A percentile compares a stretch with the other conserved stretches of the same genome.
Conservation (phyloP, 2,329 filamentous ascomycete species). For the Colletotrichum scovillei region DNA sequence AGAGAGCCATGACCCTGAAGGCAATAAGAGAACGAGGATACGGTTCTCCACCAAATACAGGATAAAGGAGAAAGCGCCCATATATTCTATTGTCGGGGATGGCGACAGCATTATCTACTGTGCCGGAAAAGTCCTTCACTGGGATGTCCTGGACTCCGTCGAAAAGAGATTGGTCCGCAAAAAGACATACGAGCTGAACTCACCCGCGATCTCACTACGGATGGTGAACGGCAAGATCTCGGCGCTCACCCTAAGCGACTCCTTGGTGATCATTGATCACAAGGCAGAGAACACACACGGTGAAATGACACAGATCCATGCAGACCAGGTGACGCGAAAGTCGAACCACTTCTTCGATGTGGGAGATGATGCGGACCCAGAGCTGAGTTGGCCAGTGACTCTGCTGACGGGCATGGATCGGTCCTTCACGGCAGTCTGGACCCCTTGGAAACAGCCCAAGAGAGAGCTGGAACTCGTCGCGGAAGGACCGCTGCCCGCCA, state of each 20-base stretch:
- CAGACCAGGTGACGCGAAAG: slow-evolving; percentile 57
- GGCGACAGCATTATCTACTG: slow-evolving; percentile 68
- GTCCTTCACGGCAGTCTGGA: slow-evolving; percentile 62
- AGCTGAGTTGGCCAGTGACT: slow-evolving; percentile 52
- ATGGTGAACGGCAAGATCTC: slow-evolving; percentile 60
- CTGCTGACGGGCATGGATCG: slow-evolving; percentile 61
- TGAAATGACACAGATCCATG: slow-evolving; percentile 55
- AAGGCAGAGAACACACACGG: slow-evolving; percentile 48
- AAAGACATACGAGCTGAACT: slow-evolving; percentile 61
- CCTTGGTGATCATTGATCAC: slow-evolving; percentile 65
- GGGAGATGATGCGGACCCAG: slow-evolving; percentile 44
- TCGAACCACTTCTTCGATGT: slow-evolving; percentile 60
- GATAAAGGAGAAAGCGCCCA: slow-evolving; percentile 48
- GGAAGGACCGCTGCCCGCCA: slow-evolving; percentile 65
- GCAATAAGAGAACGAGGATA: slow-evolving; percentile 35
- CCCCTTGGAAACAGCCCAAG: slow-evolving; percentile 54
- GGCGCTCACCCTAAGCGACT: slow-evolving; percentile 65
- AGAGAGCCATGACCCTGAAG: slow-evolving; percentile 35
- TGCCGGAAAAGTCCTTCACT: slow-evolving; percentile 63
- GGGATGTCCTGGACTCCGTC: slow-evolving; percentile 62
- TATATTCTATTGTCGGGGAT: slow-evolving; percentile 68
- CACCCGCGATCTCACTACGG: slow-evolving; percentile 61
- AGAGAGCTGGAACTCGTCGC: slow-evolving; percentile 62
- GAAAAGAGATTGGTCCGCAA: slow-evolving; percentile 63
- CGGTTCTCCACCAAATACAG: slow-evolving; percentile 30